Evolutionary conservation across 805 yeast genomes (phyloP).

Genomic region (Schizosaccharomyces cryophilus): DNA sequence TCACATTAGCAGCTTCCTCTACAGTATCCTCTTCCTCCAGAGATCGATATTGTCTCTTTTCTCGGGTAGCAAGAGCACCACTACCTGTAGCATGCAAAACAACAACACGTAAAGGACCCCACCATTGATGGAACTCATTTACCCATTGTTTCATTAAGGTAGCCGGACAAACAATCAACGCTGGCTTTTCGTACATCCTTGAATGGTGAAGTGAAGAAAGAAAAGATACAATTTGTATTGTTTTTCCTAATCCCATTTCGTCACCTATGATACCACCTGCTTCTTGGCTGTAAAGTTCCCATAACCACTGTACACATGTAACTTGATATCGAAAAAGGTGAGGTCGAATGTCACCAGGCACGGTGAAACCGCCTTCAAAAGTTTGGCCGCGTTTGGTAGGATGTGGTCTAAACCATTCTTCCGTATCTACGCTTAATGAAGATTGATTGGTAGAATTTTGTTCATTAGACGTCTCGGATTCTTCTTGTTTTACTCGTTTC

Average conservation of each 20-base stretch:
- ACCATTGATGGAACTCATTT: slow-evolving; percentile 88
- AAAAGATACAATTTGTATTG: slow-evolving; percentile 77
- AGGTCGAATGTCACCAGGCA: slow-evolving; percentile 82
- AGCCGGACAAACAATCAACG: slow-evolving; percentile 80
- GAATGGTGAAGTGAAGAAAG: slow-evolving; percentile 78
- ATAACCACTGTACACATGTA: slow-evolving; percentile 92
- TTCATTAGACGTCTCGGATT: slow-evolving; percentile 7
- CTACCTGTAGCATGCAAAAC: slow-evolving; percentile 81
- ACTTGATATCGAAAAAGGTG: slow-evolving; percentile 78
- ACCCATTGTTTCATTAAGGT: slow-evolving; percentile 94
- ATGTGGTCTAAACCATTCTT: slow-evolving; percentile 54
- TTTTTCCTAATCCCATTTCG: slow-evolving; percentile 95
- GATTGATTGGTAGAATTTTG: slow-evolving; percentile 18
- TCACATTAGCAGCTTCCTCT: slow-evolving; percentile 12
- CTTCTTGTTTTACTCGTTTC: slow-evolving; percentile 5
- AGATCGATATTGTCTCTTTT: neutral
- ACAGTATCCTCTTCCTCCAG: slow-evolving; percentile 8
- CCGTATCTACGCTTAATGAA: slow-evolving; percentile 1
- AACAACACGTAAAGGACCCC: slow-evolving; percentile 80
- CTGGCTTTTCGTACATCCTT: slow-evolving; percentile 47
- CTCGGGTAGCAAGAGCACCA: slow-evolving; percentile 30
- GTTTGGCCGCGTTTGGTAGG: slow-evolving; percentile 55
- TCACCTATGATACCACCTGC: slow-evolving; percentile 94
- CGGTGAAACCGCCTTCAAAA: slow-evolving; percentile 38
- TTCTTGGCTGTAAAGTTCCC: slow-evolving; percentile 71